phyloP scores from a whole-genome alignment of 768 basidiomycete species.

The Galerina sulciceps region DNA sequence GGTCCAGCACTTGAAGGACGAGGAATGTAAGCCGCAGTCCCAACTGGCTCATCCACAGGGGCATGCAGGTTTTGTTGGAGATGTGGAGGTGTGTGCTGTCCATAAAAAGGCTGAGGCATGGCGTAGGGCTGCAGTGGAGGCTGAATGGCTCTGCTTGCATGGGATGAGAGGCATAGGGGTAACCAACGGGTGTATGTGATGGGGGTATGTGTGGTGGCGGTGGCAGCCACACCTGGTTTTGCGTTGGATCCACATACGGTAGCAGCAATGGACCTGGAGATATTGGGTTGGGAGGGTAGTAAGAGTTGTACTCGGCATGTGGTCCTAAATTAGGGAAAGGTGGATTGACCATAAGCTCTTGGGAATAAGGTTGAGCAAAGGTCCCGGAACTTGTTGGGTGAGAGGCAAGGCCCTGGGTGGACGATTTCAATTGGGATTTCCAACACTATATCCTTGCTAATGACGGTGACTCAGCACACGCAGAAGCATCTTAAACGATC shows the following conservation, averaged over 20 bases:
- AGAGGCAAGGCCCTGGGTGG: constrained; percentile 40
- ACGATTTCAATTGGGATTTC: constrained; percentile 67
- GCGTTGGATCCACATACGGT: constrained; percentile 42
- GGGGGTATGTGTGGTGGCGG: constrained; percentile 37
- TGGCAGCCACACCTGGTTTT: constrained; percentile 57
- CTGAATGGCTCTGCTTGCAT: constrained; percentile 16
- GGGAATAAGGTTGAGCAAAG: background rate
- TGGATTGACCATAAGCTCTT: constrained; percentile 10
- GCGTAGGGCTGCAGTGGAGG: constrained; percentile 19
- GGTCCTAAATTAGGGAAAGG: constrained; percentile 24
- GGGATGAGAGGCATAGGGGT: constrained; percentile 9
- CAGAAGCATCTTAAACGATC: constrained; percentile 5
- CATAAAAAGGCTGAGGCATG: constrained; percentile 15
- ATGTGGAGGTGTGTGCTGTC: constrained; percentile 24
- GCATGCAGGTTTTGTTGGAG: constrained; percentile 8
- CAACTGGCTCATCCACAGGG: constrained; percentile 1
- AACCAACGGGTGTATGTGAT: constrained; percentile 8
- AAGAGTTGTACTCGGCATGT: constrained; percentile 31
- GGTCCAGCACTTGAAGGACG: constrained; percentile 60
- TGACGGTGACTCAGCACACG: constrained; percentile 7
- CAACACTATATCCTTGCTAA: constrained; percentile 72
- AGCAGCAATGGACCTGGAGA: constrained; percentile 41
- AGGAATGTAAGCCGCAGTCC: constrained; percentile 26
- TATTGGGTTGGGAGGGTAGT: constrained; percentile 38
- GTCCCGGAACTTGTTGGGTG: background rate